phyloP scores from a whole-genome alignment of 345 rosid species.

The Hibiscus tridactylites region DNA sequence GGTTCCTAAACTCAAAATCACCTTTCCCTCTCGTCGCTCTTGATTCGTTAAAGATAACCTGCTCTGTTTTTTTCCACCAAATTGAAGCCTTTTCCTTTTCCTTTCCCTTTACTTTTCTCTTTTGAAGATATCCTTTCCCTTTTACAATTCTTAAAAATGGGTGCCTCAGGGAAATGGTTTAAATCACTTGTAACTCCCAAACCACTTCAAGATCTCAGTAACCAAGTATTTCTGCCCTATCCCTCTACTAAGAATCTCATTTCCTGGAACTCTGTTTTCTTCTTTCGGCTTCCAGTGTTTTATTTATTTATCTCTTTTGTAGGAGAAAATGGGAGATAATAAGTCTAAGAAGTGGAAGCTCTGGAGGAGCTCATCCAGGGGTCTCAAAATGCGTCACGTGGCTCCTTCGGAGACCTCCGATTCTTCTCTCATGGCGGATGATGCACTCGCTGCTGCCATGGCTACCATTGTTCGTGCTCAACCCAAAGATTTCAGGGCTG shows the following conservation, averaged over 20 bases:
- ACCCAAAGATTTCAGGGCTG: conserved; percentile 56
- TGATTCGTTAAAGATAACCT: not conserved
- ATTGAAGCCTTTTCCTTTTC: conserved; percentile 13
- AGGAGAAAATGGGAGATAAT: conserved; percentile 37
- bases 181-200: conserved; percentile 49
- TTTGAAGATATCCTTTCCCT: not conserved
- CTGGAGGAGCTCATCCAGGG: conserved; percentile 61
- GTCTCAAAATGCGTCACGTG: conserved; percentile 29
- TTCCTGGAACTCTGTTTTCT: not conserved
- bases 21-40: not conserved
- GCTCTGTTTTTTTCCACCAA: not conserved
- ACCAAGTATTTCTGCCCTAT: conserved; percentile 26
- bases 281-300: not conserved
- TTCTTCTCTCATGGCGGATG: conserved; percentile 33
- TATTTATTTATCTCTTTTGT: not conserved
- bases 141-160: conserved; percentile 32
- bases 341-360: conserved; percentile 64
- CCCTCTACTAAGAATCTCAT: too few species aligned
- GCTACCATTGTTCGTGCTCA: conserved; percentile 73
- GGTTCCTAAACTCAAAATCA: not conserved
- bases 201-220: conserved; percentile 25
- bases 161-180: conserved; percentile 69
- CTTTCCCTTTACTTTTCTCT: too few species aligned
- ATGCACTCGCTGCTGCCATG: conserved; percentile 58
- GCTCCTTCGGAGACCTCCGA: conserved; percentile 46